phyloP scores from a whole-genome alignment of 495 filamentous ascomycete species.

The Opeltia flavorubescens region DNA sequence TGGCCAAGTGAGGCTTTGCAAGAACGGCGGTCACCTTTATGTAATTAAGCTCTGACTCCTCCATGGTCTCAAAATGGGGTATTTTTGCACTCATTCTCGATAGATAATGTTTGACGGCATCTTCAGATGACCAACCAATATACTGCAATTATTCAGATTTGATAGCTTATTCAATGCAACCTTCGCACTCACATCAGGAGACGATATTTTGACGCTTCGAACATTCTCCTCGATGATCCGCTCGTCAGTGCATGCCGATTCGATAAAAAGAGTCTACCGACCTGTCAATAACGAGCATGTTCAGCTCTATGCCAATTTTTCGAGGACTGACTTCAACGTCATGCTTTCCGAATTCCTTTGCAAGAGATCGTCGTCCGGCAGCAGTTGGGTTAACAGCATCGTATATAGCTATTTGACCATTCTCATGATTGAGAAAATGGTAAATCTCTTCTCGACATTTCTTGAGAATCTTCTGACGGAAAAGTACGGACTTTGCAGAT shows the following conservation, averaged over 20 bases:
- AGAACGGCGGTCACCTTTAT: constrained; percentile 49
- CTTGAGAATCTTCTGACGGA: constrained; percentile 93
- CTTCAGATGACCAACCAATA: constrained; percentile 74
- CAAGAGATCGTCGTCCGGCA: constrained; percentile 68
- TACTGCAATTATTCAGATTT: constrained; percentile 38
- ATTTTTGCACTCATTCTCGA: constrained; percentile 80
- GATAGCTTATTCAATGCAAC: not conserved
- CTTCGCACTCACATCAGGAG: constrained; percentile 63
- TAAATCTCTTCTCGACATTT: constrained; percentile 97
- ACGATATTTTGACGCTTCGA: constrained; percentile 91
- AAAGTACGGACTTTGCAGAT: constrained; percentile 68
- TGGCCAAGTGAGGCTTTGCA: not conserved
- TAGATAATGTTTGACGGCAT: constrained; percentile 84
- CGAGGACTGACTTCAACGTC: constrained; percentile 59
- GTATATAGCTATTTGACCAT: constrained; percentile 96
- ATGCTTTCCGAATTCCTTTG: constrained; percentile 92
- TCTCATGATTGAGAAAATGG: constrained; percentile 87
- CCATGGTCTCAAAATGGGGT: constrained; percentile 92
- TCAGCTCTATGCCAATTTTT: not conserved
- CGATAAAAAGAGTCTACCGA: constrained; percentile 78
- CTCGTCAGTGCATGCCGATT: constrained; percentile 86
- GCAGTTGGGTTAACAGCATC: constrained; percentile 94
- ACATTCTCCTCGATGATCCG: constrained; percentile 95
- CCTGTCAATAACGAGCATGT: not conserved
- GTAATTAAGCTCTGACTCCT: constrained; percentile 83